phyloP scores from a whole-genome alignment of 2,329 filamentous ascomycete species.

The Aspergillus chevalieri region DNA sequence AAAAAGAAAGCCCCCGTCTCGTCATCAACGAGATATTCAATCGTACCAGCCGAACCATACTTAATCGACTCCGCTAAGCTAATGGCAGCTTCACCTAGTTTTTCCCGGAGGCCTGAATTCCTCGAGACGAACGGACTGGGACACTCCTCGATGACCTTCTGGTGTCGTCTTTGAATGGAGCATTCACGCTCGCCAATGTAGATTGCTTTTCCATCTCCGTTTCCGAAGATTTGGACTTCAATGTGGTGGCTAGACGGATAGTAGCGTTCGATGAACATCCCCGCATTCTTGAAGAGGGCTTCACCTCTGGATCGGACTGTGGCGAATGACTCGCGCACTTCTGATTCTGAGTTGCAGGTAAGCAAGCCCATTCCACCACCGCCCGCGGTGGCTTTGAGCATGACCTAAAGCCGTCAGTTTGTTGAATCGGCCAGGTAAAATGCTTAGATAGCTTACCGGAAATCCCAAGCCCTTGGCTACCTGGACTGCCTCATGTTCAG shows the following conservation, averaged over 20 bases:
- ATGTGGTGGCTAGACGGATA: constrained; percentile 75
- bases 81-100: constrained; percentile 62
- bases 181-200: constrained; percentile 86
- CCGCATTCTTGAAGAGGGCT: constrained; percentile 75
- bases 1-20: constrained; percentile 71
- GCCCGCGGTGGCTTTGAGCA: constrained; percentile 73
- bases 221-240: constrained; percentile 86
- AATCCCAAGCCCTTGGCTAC: constrained; percentile 44
- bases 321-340: constrained; percentile 64
- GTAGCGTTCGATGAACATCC: constrained; percentile 79
- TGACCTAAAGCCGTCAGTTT: constrained; percentile 40
- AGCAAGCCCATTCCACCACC: constrained; percentile 83
- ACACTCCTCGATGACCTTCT: constrained; percentile 87
- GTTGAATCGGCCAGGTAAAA: background rate
- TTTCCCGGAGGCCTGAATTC: constrained; percentile 55
- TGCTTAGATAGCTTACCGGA: constrained; percentile 31
- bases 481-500: constrained; percentile 43
- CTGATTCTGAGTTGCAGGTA: constrained; percentile 61
- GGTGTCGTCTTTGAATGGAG: constrained; percentile 77
- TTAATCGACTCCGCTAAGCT: constrained; percentile 51
- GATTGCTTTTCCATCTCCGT: constrained; percentile 70
- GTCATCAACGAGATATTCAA: constrained; percentile 86
- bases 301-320: constrained; percentile 70
- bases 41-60: constrained; percentile 82
- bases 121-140: constrained; percentile 63